phyloP scores from a whole-genome alignment of 2,329 filamentous ascomycete species.

The Sporothrix globosa region DNA sequence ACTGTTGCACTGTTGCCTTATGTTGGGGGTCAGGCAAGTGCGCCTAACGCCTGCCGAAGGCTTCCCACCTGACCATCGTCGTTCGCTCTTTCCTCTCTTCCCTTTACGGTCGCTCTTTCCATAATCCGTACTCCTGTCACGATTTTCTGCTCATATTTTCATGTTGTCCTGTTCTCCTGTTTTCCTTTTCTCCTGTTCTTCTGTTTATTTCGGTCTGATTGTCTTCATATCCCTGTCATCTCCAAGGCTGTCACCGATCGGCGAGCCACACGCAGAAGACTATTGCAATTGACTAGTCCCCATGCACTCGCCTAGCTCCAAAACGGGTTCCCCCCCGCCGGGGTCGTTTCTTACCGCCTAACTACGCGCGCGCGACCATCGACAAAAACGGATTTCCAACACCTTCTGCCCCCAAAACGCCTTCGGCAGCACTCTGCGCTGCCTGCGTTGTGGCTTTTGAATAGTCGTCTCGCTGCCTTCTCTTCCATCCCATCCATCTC shows the following conservation, averaged over 20 bases:
- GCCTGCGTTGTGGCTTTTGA: neutral
- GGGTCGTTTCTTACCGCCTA: neutral
- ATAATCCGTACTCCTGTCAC: no score
- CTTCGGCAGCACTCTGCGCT: neutral
- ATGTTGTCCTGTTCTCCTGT: neutral
- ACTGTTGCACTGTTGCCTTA: no score
- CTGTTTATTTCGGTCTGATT: neutral
- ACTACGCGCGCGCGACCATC: neutral
- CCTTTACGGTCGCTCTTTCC: neutral
- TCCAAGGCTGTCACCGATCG: neutral
- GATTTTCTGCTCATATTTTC: neutral
- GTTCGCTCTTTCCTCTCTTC: constrained; percentile 5
- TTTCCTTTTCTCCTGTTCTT: neutral
- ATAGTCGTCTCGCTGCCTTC: neutral
- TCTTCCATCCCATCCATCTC: neutral
- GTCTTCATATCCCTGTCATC: neutral
- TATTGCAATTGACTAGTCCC: no score
- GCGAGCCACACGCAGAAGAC: neutral
- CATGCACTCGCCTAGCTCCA: neutral
- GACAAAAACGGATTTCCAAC: neutral
- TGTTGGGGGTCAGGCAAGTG: neutral
- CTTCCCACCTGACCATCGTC: neutral
- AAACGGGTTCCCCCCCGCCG: neutral
- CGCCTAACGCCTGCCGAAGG: constrained; percentile 5
- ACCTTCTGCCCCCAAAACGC: neutral